phyloP scores from a whole-genome alignment of 164 flowering plant genomes.

The Tetracentron sinense region DNA sequence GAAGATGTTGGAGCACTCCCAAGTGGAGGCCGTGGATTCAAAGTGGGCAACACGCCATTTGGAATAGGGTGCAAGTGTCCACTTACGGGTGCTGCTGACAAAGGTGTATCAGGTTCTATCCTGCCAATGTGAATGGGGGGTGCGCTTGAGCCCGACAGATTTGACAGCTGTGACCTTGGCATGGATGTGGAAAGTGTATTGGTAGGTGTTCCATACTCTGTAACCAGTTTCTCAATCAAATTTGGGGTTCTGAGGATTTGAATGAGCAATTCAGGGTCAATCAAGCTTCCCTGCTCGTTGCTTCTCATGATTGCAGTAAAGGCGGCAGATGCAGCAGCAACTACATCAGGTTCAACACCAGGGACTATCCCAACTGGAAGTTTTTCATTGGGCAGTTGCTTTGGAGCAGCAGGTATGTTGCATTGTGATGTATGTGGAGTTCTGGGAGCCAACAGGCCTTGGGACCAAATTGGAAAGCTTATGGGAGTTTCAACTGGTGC shows the following conservation, averaged over 20 bases:
- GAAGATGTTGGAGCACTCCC: conserved; percentile 20
- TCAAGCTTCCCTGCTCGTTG: conserved; percentile 58
- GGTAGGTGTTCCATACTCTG: conserved; percentile 36
- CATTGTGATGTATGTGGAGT: conserved; percentile 13
- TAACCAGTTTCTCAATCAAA: conserved; percentile 59
- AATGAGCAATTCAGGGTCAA: conserved; percentile 71
- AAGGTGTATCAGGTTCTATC: conserved; percentile 24
- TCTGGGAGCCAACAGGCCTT: conserved; percentile 16
- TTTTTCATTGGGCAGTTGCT: conserved; percentile 19
- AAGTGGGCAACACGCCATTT: conserved; percentile 27
- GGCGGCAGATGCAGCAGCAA: conserved; percentile 72
- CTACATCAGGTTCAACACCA: conserved; percentile 50
- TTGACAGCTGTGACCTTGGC: conserved; percentile 18
- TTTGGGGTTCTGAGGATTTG: conserved; percentile 72
- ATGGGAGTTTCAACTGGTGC: conserved; percentile 12
- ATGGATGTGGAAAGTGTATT: conserved; percentile 21
- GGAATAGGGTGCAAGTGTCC: conserved; percentile 35
- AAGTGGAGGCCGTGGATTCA: conserved; percentile 22
- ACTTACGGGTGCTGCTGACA: conserved; percentile 21
- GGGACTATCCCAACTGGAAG: conserved; percentile 20
- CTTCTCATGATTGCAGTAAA: conserved; percentile 47
- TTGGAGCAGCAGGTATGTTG: conserved; percentile 13
- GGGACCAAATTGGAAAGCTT: conserved; percentile 17
- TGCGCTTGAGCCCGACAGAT: conserved; percentile 8
- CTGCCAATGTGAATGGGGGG: conserved; percentile 26